phyloP scores from a whole-genome alignment of 2,329 filamentous ascomycete species.

The Neonectria hederae region DNA sequence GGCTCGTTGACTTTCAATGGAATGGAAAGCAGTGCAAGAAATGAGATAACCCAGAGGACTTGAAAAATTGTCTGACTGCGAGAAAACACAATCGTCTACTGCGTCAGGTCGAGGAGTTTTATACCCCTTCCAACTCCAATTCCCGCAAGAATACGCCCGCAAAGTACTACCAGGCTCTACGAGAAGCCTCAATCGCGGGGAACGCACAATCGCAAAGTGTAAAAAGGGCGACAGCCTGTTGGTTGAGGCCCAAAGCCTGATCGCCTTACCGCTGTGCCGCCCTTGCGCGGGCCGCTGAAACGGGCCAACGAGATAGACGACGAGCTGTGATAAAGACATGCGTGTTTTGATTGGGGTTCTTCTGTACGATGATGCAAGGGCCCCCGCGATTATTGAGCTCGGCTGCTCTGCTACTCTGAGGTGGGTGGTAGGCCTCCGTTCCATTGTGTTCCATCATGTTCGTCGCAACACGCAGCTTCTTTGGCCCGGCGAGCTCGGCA shows the following conservation, averaged over 20 bases:
- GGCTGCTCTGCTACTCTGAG: conserved; percentile 15
- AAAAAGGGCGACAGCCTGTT: conserved; percentile 10
- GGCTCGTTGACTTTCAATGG: too few species aligned
- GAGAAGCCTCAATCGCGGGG: conserved; percentile 5
- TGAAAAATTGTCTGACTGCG: neutral
- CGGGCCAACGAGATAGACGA: neutral
- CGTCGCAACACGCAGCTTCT: neutral
- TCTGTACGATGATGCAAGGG: conserved; percentile 17
- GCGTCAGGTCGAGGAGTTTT: neutral
- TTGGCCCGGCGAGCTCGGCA: neutral
- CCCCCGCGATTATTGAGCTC: neutral
- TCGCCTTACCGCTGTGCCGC: conserved; percentile 3
- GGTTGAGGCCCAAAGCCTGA: conserved; percentile 22
- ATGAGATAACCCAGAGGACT: neutral
- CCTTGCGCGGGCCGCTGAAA: neutral
- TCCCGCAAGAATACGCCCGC: conserved; percentile 2
- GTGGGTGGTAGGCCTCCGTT: conserved; percentile 16
- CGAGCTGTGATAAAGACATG: neutral
- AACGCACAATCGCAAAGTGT: conserved; percentile 12
- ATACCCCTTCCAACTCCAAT: conserved; percentile 1
- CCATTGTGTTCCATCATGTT: conserved; percentile 6
- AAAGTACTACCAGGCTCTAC: neutral
- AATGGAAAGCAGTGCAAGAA: neutral
- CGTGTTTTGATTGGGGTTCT: conserved; percentile 30
- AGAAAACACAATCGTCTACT: neutral